Conservation (phyloP, 371 early-diverging fungal species). For the Rhizopus stolonifer region DNA sequence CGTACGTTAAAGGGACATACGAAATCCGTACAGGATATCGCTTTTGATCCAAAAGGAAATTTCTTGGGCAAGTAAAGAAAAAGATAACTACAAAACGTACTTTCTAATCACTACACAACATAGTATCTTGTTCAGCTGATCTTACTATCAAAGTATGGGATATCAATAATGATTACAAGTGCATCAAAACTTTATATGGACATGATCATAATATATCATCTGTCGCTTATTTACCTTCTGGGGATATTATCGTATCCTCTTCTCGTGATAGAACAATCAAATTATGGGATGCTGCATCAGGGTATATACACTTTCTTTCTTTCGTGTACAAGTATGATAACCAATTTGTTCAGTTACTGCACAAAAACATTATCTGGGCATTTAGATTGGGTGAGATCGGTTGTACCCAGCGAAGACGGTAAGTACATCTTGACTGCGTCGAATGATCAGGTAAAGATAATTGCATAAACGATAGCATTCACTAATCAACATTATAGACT, state of each 20-base stretch:
- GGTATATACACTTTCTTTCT: no score
- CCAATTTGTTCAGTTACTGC: conserved; percentile 62
- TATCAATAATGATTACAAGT: conserved; percentile 79
- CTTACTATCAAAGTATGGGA: conserved; percentile 92
- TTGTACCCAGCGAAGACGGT: conserved; percentile 71
- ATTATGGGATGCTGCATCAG: conserved; percentile 85
- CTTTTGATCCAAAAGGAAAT: conserved; percentile 80
- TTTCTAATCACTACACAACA: conserved; percentile 11
- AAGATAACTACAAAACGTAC: neutral
- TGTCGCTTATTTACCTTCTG: conserved; percentile 71
- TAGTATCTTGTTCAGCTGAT: conserved; percentile 87
- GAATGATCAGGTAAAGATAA: conserved; percentile 75
- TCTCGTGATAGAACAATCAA: conserved; percentile 89
- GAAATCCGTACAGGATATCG: conserved; percentile 83
- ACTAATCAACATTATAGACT: conserved; percentile 47
- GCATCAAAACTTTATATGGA: conserved; percentile 82
- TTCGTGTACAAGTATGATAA: neutral
- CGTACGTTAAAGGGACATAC: conserved; percentile 92
- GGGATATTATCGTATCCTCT: conserved; percentile 80
- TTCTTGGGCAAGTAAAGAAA: conserved; percentile 51
- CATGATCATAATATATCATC: conserved; percentile 92
- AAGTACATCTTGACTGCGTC: conserved; percentile 72
- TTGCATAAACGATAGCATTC: neutral
- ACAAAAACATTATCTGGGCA: conserved; percentile 78
- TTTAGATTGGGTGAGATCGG: conserved; percentile 85